Percentiles rank a stretch among this genome's conserved stretches.
phyloP scores from a whole-genome alignment of 2,329 filamentous ascomycete species.

The Nothomitra cinnamomea region DNA sequence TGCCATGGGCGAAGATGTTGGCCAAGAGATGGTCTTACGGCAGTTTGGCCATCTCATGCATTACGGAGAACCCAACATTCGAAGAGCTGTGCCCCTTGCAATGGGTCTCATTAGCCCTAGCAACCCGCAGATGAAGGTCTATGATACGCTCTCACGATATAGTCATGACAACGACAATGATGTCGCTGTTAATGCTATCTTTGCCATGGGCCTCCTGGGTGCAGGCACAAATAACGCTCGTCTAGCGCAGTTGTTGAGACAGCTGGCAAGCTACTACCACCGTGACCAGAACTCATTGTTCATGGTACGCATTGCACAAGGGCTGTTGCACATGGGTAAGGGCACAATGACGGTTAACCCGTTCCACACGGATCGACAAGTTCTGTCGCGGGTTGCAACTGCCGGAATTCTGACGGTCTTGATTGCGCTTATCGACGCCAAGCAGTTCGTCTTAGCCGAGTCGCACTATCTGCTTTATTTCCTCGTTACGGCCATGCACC shows the following conservation, averaged over 20 bases:
- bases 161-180: constrained; percentile 98
- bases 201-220: constrained; percentile 93
- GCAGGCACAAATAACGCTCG: constrained; percentile 97
- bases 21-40: constrained; percentile 95
- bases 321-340: constrained; percentile 97
- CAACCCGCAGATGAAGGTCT: constrained; percentile 99
- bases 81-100: constrained; percentile 84
- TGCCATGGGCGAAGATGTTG: constrained; percentile 95
- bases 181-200: constrained; percentile 95
- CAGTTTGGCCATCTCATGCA: constrained; percentile 99
- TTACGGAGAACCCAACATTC: constrained; percentile 93
- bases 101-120: constrained; percentile 95
- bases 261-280: constrained; percentile 96
- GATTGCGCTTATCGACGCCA: constrained; percentile 87
- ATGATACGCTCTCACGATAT: constrained; percentile 93
- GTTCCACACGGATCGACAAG: constrained; percentile 97
- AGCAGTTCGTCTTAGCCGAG: constrained; percentile 58
- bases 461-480: constrained; percentile 94
- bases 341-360: constrained; percentile 89
- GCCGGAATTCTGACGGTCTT: constrained; percentile 80
- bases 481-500: constrained; percentile 91
- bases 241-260: constrained; percentile 80
- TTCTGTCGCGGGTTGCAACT: constrained; percentile 79
- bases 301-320: constrained; percentile 98
- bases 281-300: constrained; percentile 90